Evolutionary conservation across 345 rosid genomes (phyloP).

Genomic region (Sapria himalayana): DNA sequence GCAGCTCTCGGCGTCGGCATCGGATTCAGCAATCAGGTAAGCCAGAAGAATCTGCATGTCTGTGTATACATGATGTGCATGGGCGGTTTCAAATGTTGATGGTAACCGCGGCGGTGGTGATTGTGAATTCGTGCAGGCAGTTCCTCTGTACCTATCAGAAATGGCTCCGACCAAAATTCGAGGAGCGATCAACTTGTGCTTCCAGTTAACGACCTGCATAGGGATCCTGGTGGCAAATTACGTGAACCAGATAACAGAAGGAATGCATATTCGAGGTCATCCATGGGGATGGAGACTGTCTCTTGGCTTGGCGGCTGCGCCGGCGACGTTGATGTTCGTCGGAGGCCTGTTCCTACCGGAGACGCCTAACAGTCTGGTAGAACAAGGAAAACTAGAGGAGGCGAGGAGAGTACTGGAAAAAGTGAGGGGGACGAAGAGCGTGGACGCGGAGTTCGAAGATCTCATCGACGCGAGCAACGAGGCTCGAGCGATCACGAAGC

Average conservation of each 20-base stretch:
- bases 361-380: slow-evolving; percentile 68
- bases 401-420: slow-evolving; percentile 37
- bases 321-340: slow-evolving; percentile 46
- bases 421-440: slow-evolving; percentile 42
- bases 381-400: slow-evolving; percentile 51
- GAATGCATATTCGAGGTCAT: slow-evolving; percentile 47
- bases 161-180: slow-evolving; percentile 76
- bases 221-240: slow-evolving; percentile 59
- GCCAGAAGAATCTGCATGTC: background rate
- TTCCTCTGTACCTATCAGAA: slow-evolving; percentile 72
- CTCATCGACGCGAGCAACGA: slow-evolving; percentile 60
- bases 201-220: slow-evolving; percentile 67
- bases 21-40: slow-evolving; percentile 79
- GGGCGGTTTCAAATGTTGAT: background rate
- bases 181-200: slow-evolving; percentile 65
- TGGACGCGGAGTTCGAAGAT: slow-evolving; percentile 57
- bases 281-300: slow-evolving; percentile 88
- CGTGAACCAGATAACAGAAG: slow-evolving; percentile 45
- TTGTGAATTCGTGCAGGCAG: slow-evolving; percentile 29
- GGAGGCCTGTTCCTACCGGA: slow-evolving; percentile 53
- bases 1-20: slow-evolving; percentile 61
- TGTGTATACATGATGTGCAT: background rate
- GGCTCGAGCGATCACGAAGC: slow-evolving; percentile 40
- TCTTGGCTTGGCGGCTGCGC: slow-evolving; percentile 44
- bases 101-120: background rate